Evolutionary conservation across 2,329 filamentous ascomycete genomes (phyloP).

Genomic region (Aspergillus niger): DNA sequence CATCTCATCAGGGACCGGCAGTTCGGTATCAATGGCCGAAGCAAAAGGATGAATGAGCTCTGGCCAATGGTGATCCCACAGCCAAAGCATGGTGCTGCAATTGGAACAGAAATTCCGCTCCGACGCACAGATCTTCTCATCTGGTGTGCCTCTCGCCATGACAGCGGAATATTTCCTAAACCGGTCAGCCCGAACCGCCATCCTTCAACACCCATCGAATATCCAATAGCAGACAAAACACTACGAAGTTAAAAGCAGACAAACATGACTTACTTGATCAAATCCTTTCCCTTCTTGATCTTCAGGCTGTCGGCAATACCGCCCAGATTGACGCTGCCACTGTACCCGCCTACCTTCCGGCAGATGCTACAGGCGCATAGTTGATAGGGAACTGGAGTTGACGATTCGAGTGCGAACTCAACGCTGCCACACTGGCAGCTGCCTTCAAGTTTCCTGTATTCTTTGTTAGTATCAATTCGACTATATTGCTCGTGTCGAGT

Average conservation of each 20-base stretch:
- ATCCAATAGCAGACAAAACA: not conserved
- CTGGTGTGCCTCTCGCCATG: constrained; percentile 45
- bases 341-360: constrained; percentile 50
- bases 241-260: too few species aligned
- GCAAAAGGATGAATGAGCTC: constrained; percentile 54
- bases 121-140: constrained; percentile 43
- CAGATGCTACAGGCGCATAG: constrained; percentile 54
- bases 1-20: constrained; percentile 50
- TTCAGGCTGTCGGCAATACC: constrained; percentile 47
- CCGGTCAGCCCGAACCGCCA: not conserved
- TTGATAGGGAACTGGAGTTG: constrained; percentile 53
- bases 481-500: too few species aligned
- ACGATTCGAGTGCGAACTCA: constrained; percentile 49
- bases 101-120: constrained; percentile 52
- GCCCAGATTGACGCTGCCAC: constrained; percentile 50
- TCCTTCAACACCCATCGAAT: not conserved
- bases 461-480: constrained; percentile 10
- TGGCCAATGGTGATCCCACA: constrained; percentile 51
- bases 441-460: constrained; percentile 49
- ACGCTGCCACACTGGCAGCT: constrained; percentile 53
- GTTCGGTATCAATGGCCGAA: constrained; percentile 51
- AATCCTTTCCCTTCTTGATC: constrained; percentile 44
- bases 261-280: constrained; percentile 45
- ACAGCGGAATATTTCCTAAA: constrained; percentile 48
- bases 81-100: constrained; percentile 52